Evolutionary conservation across 2,329 filamentous ascomycete genomes (phyloP).

Genomic region (Ascochyta pisi): DNA sequence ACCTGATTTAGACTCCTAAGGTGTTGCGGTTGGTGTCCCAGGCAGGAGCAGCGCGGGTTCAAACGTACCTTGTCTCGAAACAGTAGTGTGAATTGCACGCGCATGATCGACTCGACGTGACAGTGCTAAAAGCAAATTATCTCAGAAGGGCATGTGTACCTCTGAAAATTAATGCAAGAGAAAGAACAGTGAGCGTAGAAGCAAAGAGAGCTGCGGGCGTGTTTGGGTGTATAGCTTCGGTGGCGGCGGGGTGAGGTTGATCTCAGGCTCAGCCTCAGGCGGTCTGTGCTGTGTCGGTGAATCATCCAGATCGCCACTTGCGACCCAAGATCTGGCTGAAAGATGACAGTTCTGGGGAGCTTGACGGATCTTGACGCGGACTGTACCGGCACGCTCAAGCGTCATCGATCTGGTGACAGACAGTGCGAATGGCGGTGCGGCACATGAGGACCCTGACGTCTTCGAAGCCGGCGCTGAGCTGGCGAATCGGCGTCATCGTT

Average conservation of each 20-base stretch:
- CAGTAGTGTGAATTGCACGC: conserved; percentile 38
- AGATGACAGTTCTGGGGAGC: neutral
- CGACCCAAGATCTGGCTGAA: conserved; percentile 1
- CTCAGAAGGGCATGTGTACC: conserved; percentile 18
- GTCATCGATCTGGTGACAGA: conserved; percentile 7
- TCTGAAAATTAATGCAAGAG: conserved; percentile 9
- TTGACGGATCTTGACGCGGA: neutral
- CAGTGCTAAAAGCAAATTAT: conserved; percentile 14
- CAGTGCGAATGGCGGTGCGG: neutral
- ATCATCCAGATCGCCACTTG: conserved; percentile 14
- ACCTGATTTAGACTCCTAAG: neutral
- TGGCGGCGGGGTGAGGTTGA: conserved; percentile 15
- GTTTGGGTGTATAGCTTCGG: conserved; percentile 12
- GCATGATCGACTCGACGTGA: conserved; percentile 37
- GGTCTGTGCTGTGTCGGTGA: conserved; percentile 7
- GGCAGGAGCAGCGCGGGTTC: conserved; percentile 6
- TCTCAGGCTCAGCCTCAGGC: conserved; percentile 15
- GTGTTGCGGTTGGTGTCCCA: conserved; percentile 7
- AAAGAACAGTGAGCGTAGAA: conserved; percentile 8
- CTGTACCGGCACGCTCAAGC: neutral
- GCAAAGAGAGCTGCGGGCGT: conserved; percentile 5
- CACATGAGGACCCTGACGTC: conserved; percentile 7
- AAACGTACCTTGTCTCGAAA: conserved; percentile 38
- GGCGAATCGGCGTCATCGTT: conserved; percentile 9
- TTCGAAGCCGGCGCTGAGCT: neutral